Evolutionary conservation across 805 yeast genomes (phyloP).

Genomic region (Spathaspora gorwiae): DNA sequence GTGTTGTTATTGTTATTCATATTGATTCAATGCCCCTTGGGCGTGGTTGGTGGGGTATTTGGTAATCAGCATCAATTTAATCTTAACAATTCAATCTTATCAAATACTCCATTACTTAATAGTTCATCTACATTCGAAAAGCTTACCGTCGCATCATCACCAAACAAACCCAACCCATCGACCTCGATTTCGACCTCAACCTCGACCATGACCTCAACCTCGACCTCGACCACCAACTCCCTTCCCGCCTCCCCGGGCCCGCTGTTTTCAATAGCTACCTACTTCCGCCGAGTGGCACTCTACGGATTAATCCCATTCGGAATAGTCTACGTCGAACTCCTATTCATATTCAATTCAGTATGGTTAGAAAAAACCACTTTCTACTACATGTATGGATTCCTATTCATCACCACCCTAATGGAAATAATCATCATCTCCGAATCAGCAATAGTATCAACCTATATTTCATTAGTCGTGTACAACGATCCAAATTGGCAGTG

Average conservation of each 20-base stretch:
- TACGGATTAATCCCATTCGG: conserved; percentile 78
- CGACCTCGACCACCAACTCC: background rate
- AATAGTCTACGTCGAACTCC: conserved; percentile 73
- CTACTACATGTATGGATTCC: conserved; percentile 76
- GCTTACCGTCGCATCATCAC: background rate
- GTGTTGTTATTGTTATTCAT: conserved; percentile 56
- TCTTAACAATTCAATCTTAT: background rate
- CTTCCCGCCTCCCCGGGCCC: background rate
- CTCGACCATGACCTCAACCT: background rate
- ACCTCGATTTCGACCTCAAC: too few relatives aligned
- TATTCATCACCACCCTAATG: conserved; percentile 56
- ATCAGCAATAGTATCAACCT: conserved; percentile 65
- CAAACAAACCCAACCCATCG: background rate
- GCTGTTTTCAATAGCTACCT: conserved; percentile 6
- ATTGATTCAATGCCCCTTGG: conserved; percentile 68
- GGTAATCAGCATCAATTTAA: conserved; percentile 29
- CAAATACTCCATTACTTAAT: background rate
- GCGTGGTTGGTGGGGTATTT: conserved; percentile 63
- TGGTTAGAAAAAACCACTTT: conserved; percentile 79
- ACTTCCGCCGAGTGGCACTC: conserved; percentile 25
- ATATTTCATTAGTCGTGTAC: conserved; percentile 50
- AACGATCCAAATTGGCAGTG: conserved; percentile 75
- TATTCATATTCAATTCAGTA: conserved; percentile 66
- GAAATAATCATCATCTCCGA: conserved; percentile 63
- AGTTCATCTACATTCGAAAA: too few relatives aligned